Evolutionary conservation across 139 green algal species (phyloP).

Genomic region (Gonium pectorale): DNA sequence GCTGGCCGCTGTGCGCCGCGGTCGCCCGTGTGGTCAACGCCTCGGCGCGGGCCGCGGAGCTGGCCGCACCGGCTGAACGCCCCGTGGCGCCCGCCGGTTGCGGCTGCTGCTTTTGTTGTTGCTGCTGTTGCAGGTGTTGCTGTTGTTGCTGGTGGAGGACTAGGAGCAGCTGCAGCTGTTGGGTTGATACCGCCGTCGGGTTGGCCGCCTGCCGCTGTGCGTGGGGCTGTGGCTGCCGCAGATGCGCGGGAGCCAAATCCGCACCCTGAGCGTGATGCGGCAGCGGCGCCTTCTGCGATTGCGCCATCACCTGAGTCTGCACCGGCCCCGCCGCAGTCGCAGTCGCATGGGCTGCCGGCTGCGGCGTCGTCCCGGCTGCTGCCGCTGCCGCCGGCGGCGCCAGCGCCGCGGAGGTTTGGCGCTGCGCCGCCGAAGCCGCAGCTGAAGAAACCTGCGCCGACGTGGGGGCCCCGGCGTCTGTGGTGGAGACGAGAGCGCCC

Average conservation of each 20-base stretch:
- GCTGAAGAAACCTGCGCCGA: too few species aligned
- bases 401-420: too few species aligned
- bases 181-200: not conserved
- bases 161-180: constrained; percentile 2
- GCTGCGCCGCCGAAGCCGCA: too few species aligned
- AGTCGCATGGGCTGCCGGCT: not conserved
- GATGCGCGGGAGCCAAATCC: not conserved
- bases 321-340: not conserved
- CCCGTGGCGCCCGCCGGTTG: too few species aligned
- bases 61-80: too few species aligned
- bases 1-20: too few species aligned
- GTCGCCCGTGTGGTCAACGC: too few species aligned
- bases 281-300: too few species aligned
- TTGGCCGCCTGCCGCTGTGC: too few species aligned
- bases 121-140: not conserved
- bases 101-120: not conserved
- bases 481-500: not conserved
- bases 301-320: too few species aligned
- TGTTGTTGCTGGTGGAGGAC: not conserved
- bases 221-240: not conserved
- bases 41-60: too few species aligned
- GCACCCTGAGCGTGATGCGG: too few species aligned
- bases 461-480: not conserved
- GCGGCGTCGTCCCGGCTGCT: not conserved
- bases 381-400: not conserved